Evolutionary conservation across 164 flowering plant genomes (phyloP).

Genomic region (Magnolia changhungtana): DNA sequence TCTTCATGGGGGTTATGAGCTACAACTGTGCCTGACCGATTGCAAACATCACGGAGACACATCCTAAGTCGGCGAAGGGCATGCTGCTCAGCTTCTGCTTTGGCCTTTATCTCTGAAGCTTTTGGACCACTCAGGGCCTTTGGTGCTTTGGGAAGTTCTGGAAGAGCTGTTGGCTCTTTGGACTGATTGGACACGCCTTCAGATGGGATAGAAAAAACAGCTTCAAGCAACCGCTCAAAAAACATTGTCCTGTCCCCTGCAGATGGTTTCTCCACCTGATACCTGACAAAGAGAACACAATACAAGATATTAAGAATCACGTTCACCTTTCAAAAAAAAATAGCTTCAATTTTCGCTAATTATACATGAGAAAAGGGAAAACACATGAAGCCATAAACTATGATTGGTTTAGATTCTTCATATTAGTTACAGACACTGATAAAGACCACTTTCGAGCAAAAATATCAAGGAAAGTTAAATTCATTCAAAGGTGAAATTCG

Average conservation of each 20-base stretch:
- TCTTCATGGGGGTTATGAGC: neutral
- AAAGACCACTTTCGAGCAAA: neutral
- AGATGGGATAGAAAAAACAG: conserved; percentile 63
- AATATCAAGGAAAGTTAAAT: neutral
- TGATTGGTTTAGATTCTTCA: neutral
- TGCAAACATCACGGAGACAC: conserved; percentile 98
- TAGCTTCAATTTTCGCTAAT: neutral
- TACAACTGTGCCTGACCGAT: conserved; percentile 48
- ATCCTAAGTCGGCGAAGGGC: conserved; percentile 93
- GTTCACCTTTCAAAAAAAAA: neutral
- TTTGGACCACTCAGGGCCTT: conserved; percentile 79
- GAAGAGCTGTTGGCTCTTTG: conserved; percentile 36
- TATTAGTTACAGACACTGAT: neutral
- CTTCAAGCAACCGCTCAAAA: conserved; percentile 68
- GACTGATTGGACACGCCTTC: conserved; percentile 38
- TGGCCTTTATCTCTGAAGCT: conserved; percentile 81
- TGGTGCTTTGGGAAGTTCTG: conserved; percentile 91
- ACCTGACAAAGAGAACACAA: conserved; percentile 41
- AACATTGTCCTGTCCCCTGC: conserved; percentile 68
- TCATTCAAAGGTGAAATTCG: neutral
- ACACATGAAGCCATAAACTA: neutral
- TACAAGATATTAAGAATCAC: neutral
- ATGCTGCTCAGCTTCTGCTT: conserved; percentile 97
- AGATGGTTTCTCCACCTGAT: conserved; percentile 57
- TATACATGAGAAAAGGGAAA: no score